Percentiles rank a stretch among this genome's conserved stretches.
Conservation (phyloP, 2,329 filamentous ascomycete genomes). For the Trichoderma sp. region DNA sequence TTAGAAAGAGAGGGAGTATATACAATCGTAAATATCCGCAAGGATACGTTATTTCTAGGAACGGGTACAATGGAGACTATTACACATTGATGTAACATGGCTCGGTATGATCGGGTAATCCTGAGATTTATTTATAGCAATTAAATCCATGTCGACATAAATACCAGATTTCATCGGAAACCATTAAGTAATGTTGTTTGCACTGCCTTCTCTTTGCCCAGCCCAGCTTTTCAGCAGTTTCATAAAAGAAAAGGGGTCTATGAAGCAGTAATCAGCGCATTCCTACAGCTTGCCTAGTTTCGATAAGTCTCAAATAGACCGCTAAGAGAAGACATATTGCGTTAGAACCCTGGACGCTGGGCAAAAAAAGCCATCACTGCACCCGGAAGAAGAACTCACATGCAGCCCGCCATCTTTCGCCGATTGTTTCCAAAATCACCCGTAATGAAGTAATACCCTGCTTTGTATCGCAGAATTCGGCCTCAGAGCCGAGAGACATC, state of each 20-base stretch:
- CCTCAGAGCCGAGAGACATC: background rate
- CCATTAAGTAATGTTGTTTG: background rate
- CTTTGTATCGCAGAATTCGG: background rate
- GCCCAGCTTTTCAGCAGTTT: background rate
- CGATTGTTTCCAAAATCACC: background rate
- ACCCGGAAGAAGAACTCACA: background rate
- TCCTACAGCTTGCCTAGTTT: background rate
- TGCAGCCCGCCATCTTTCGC: background rate
- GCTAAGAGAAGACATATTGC: background rate
- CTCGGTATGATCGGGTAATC: background rate
- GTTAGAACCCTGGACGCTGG: too few relatives aligned
- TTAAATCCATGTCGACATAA: background rate
- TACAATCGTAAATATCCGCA: background rate
- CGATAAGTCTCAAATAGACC: background rate
- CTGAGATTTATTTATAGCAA: background rate
- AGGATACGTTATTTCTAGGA: background rate
- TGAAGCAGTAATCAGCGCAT: background rate
- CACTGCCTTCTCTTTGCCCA: background rate
- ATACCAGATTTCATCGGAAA: background rate
- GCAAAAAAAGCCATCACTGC: background rate
- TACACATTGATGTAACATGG: background rate
- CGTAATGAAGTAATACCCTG: background rate
- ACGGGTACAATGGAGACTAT: background rate
- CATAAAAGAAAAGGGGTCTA: background rate
- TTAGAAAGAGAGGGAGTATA: background rate